A percentile compares a stretch with the other conserved stretches of the same genome.
Evolutionary conservation across 2,329 filamentous ascomycete species (phyloP).

Genomic region (Atkinsonella hypoxylon): DNA sequence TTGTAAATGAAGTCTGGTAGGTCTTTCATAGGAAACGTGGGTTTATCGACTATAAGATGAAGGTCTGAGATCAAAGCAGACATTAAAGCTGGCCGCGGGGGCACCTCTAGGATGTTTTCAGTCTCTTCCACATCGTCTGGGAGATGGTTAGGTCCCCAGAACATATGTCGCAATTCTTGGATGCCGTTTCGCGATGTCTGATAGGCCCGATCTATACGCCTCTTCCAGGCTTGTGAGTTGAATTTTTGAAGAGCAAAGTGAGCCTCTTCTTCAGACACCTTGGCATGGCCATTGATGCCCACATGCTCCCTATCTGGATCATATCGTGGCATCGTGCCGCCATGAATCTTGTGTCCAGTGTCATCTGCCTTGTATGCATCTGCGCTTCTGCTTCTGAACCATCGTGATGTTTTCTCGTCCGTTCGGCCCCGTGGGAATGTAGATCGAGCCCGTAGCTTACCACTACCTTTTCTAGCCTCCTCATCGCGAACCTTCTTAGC

Average conservation of each 20-base stretch:
- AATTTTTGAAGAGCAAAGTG: slow-evolving; percentile 62
- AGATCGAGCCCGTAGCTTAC: slow-evolving; percentile 44
- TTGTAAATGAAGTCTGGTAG: slow-evolving; percentile 75
- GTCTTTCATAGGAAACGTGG: slow-evolving; percentile 73
- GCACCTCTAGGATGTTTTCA: slow-evolving; percentile 77
- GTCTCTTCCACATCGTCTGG: slow-evolving; percentile 72
- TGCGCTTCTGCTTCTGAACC: slow-evolving; percentile 43
- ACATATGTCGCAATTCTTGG: slow-evolving; percentile 64
- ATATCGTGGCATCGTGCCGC: slow-evolving; percentile 49
- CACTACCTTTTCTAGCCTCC: slow-evolving; percentile 41
- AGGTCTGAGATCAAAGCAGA: slow-evolving; percentile 71
- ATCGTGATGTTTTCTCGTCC: slow-evolving; percentile 20
- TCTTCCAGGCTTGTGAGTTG: slow-evolving; percentile 87
- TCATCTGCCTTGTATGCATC: slow-evolving; percentile 29
- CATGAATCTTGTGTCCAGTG: slow-evolving; percentile 17
- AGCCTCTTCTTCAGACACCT: slow-evolving; percentile 66
- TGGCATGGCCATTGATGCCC: slow-evolving; percentile 58
- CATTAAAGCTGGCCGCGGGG: slow-evolving; percentile 74
- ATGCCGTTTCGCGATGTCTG: slow-evolving; percentile 59
- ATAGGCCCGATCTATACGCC: slow-evolving; percentile 70
- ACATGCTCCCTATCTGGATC: slow-evolving; percentile 59
- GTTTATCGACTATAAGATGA: slow-evolving; percentile 78
- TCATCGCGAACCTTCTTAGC: slow-evolving; percentile 72
- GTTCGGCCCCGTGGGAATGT: slow-evolving; percentile 27
- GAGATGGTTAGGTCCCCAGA: slow-evolving; percentile 71